Evolutionary conservation across 225 moss, liverwort and hornwort genomes (phyloP).

Genomic region (Physcomitrium patens): DNA sequence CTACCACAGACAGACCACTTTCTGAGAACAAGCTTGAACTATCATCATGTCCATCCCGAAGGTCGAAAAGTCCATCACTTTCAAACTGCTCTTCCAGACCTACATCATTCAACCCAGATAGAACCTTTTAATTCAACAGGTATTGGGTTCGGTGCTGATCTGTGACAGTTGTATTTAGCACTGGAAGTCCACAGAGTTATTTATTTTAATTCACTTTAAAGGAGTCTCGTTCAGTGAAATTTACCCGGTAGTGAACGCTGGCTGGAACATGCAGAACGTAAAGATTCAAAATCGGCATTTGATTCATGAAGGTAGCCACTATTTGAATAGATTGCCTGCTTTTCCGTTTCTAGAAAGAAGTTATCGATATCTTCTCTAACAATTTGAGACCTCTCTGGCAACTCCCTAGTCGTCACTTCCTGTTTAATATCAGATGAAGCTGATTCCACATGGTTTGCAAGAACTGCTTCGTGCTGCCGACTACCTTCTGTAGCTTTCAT

Average conservation of each 20-base stretch:
- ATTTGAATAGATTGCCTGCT: constrained; percentile 33
- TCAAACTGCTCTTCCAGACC: constrained; percentile 71
- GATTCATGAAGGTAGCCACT: constrained; percentile 33
- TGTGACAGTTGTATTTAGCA: constrained; percentile 2
- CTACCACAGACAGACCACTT: constrained; percentile 63
- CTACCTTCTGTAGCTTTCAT: constrained; percentile 27
- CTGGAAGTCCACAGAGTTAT: constrained; percentile 23
- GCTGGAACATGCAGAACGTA: constrained; percentile 35
- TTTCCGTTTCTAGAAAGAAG: constrained; percentile 38
- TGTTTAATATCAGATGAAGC: constrained; percentile 27
- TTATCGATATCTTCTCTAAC: constrained; percentile 35
- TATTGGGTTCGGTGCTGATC: constrained; percentile 25
- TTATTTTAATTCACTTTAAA: constrained; percentile 20
- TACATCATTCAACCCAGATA: constrained; percentile 61
- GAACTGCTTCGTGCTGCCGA: constrained; percentile 37
- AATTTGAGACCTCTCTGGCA: constrained; percentile 42
- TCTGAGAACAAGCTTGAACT: constrained; percentile 69
- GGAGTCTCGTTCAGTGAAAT: constrained; percentile 18
- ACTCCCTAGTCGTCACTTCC: constrained; percentile 29
- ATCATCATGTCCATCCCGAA: constrained; percentile 66
- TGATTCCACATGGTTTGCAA: constrained; percentile 31
- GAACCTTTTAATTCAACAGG: constrained; percentile 20
- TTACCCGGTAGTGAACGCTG: constrained; percentile 39
- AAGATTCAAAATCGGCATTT: constrained; percentile 37
- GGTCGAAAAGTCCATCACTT: constrained; percentile 67